Evolutionary conservation across 345 rosid species (phyloP), one percentile per base, ranked within the genome.

Genomic region (Clarkia xantiana): DNA sequence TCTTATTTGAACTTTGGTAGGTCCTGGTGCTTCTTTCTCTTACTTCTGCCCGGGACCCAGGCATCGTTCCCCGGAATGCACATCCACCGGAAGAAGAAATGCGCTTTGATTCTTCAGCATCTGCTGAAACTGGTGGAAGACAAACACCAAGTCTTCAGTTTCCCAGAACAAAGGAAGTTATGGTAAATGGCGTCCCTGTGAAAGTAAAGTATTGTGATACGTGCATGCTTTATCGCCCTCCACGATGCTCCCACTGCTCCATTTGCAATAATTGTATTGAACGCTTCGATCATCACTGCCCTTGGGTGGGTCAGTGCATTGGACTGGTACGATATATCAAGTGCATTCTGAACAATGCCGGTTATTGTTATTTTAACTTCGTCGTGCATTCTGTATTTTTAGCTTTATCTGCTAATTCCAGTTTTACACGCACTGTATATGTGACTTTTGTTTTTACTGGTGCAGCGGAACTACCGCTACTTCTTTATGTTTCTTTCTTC

Each of bases 251-350:
- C 23, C 98, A 91, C 59, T 84, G 94, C 67, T 81, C 89, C 56
- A 84, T 84, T 60, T 84, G 94, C 66, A 73, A 78, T 66, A 84
- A 89, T 47, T 89, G 98, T 36, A 94, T 91, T 44, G 95, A 86
- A 68, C 83, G 98, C 48, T 91, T 91, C 66, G 98, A 91, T 74
- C 98, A 91, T 65, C 96, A 91, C 62, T 91, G 98, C 65, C 96
- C 96, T 13, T 91, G 98, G 98, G 96, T 91, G 52, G 98, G 98
- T 43, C 98, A 91, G 62, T 91, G 98, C 73, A 76, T 91, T 70
- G 98, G 98, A 67, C 43, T 80, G 90, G 98, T 91, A 79, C 8
- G 36, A 22, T 29, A 29, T 7, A 29, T 29, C 36, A 29, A 29
- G 57, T 47, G 36, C 18, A 20, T 47, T 11, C 18, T 7, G 36